Percentiles rank a stretch among this genome's conserved stretches.
These are phyloP conservation scores for Alternaria solani DNA, from an alignment of 2,329 filamentous ascomycete species.

Conservation along the genomic window DNA sequence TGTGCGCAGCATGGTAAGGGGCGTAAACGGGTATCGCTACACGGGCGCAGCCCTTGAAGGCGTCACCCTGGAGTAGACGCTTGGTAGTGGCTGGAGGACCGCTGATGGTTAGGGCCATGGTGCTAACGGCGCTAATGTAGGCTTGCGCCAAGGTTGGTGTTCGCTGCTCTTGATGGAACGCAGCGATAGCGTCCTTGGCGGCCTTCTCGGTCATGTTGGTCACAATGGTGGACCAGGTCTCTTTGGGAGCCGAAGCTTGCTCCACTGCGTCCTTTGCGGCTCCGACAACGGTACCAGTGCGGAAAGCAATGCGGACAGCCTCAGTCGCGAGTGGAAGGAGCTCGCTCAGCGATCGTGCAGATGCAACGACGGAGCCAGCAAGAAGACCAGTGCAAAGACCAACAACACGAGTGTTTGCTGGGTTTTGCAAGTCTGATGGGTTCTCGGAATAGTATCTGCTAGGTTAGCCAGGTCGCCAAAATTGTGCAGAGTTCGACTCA, in stretches of 20 bases:
- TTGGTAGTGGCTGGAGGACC: slow-evolving; percentile 64
- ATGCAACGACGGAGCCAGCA: slow-evolving; percentile 72
- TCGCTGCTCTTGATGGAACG: slow-evolving; percentile 66
- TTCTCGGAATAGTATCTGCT: slow-evolving; percentile 59
- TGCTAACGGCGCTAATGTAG: slow-evolving; percentile 67
- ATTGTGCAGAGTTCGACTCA: slow-evolving; percentile 51
- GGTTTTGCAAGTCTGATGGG: slow-evolving; percentile 61
- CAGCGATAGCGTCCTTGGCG: slow-evolving; percentile 60
- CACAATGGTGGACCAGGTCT: slow-evolving; percentile 73
- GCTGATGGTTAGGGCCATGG: slow-evolving; percentile 67
- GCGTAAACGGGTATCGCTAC: slow-evolving; percentile 64
- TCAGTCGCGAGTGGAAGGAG: slow-evolving; percentile 70
- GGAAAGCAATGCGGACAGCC: slow-evolving; percentile 71
- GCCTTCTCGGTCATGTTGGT: slow-evolving; percentile 63
- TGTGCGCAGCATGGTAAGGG: slow-evolving; percentile 66
- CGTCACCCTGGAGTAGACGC: slow-evolving; percentile 60
- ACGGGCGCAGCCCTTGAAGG: slow-evolving; percentile 60
- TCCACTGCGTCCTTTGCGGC: slow-evolving; percentile 57
- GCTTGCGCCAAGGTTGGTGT: slow-evolving; percentile 60
- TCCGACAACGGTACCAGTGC: slow-evolving; percentile 62
- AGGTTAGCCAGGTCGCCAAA: slow-evolving; percentile 37
- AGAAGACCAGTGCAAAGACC: slow-evolving; percentile 75
- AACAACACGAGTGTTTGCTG: slow-evolving; percentile 62
- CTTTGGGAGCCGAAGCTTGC: slow-evolving; percentile 62
- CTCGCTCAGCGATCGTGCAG: slow-evolving; percentile 67